A percentile compares a stretch with the other conserved stretches of the same genome.
phyloP scores from a whole-genome alignment of 2,329 filamentous ascomycete genomes.

The Claviceps africana region DNA sequence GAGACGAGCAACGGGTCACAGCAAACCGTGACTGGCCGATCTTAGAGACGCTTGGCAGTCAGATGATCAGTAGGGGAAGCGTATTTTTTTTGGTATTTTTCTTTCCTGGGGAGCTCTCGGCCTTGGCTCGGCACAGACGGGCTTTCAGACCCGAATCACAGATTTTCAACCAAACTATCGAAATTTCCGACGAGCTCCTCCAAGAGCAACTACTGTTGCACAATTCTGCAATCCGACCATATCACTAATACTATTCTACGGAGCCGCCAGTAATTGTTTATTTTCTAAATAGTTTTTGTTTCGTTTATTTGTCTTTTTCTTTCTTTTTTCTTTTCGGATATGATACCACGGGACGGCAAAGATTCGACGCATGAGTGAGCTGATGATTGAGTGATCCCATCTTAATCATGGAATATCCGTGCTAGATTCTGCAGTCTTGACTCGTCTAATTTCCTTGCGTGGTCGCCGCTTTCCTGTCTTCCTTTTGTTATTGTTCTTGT shows the following conservation, averaged over 20 bases:
- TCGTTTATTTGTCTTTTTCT: constrained; percentile 5
- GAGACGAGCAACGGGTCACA: constrained; percentile 36
- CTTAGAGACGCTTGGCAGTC: constrained; percentile 9
- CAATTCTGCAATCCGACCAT: background rate
- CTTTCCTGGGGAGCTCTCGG: no score
- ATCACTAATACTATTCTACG: background rate
- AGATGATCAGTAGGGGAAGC: background rate
- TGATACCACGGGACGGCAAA: constrained; percentile 15
- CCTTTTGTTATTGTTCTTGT: constrained; percentile 3
- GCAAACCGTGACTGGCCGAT: constrained; percentile 9
- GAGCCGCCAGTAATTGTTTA: constrained; percentile 1
- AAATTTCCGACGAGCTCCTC: background rate
- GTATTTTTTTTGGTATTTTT: background rate
- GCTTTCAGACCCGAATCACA: background rate
- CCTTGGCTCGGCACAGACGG: background rate
- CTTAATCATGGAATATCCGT: constrained; percentile 6
- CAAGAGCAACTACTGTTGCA: background rate
- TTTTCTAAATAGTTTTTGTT: constrained; percentile 5
- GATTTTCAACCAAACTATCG: background rate
- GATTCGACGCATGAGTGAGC: constrained; percentile 2
- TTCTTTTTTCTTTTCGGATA: constrained; percentile 6
- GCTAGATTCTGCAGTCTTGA: constrained; percentile 7
- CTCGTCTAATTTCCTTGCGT: constrained; percentile 8
- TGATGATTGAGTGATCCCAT: constrained; percentile 1
- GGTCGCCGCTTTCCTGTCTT: background rate